phyloP scores from a whole-genome alignment of 116 monocot genomes.

The Posidonia oceanica region DNA sequence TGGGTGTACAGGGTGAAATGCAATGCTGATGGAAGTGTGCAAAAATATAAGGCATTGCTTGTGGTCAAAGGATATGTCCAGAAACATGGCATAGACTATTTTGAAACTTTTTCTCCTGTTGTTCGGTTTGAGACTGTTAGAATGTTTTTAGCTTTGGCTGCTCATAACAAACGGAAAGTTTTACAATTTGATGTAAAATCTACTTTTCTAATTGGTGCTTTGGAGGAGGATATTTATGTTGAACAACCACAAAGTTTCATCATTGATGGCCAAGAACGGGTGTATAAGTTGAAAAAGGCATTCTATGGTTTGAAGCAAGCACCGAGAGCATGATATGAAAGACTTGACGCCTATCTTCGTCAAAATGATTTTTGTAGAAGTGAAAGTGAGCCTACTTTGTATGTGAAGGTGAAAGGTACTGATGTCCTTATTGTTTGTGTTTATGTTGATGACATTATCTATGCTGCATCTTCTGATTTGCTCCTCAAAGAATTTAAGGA shows the following conservation, averaged over 20 bases:
- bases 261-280: not conserved
- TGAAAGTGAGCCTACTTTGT: too few relatives aligned
- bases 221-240: conserved; percentile 11
- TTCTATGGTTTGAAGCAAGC: conserved; percentile 11
- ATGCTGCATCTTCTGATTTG: too few relatives aligned
- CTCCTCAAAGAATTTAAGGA: too few relatives aligned
- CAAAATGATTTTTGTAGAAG: too few relatives aligned
- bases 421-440: too few relatives aligned
- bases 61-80: conserved; percentile 1
- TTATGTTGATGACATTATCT: too few relatives aligned
- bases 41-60: conserved; percentile 11
- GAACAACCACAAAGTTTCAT: conserved; percentile 13
- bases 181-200: conserved; percentile 16
- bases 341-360: too few relatives aligned
- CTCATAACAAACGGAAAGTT: conserved; percentile 4
- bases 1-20: conserved; percentile 11
- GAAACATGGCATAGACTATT: conserved; percentile 4
- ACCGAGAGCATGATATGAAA: too few relatives aligned
- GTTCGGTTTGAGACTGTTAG: conserved; percentile 5
- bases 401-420: too few relatives aligned
- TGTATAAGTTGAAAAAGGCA: conserved; percentile 5
- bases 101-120: conserved; percentile 8
- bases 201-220: conserved; percentile 7
- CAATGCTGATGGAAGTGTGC: conserved; percentile 3
- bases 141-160: conserved; percentile 3